Evolutionary conservation across 345 rosid species (phyloP).

Genomic region (Gossypium sturtianum): DNA sequence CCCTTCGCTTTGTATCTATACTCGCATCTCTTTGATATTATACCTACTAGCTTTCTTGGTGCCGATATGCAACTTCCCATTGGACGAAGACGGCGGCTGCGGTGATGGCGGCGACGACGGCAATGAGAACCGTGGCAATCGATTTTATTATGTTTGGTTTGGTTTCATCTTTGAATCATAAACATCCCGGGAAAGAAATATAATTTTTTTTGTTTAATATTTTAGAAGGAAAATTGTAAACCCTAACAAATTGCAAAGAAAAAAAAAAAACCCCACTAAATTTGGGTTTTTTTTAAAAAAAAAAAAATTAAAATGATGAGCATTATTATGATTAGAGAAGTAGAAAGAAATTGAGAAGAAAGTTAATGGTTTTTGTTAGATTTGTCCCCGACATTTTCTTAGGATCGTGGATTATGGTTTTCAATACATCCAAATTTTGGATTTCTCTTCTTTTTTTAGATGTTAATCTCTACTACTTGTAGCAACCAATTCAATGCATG

Average conservation of each 20-base stretch:
- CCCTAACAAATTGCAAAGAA: conserved; percentile 6
- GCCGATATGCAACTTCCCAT: conserved; percentile 73
- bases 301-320: neutral
- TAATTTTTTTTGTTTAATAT: neutral
- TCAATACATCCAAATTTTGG: neutral
- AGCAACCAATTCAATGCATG: neutral
- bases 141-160: neutral
- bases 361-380: conserved; percentile 4
- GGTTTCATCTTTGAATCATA: neutral
- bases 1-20: conserved; percentile 18
- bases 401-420: neutral
- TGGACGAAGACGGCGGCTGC: neutral
- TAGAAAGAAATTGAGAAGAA: conserved; percentile 4
- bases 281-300: neutral
- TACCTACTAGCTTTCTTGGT: conserved; percentile 27
- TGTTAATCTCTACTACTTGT: neutral
- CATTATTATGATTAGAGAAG: neutral
- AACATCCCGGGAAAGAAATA: conserved; percentile 15
- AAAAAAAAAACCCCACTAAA: conserved; percentile 16
- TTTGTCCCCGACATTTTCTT: conserved; percentile 25
- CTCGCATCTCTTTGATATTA: conserved; percentile 1
- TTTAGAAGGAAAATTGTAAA: conserved; percentile 2
- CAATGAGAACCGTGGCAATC: neutral
- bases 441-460: neutral
- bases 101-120: too few relatives aligned